These are phyloP conservation scores for Garcia nutans DNA, from an alignment of 345 rosid species.

Conservation along the genomic window DNA sequence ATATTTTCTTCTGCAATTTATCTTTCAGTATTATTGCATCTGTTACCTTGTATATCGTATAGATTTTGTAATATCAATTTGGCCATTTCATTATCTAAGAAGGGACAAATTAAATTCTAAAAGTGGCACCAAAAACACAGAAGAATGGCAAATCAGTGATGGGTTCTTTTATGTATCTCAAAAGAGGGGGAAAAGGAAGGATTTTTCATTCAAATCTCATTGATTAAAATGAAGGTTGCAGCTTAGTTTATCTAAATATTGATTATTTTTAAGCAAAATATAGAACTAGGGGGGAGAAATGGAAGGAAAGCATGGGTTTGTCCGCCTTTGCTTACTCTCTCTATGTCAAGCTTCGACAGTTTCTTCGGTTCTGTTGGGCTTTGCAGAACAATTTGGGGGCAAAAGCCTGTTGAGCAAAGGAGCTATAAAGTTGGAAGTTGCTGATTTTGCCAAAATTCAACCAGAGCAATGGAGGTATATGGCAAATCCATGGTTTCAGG, in stretches of 20 bases:
- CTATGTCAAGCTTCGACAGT: constrained; percentile 11
- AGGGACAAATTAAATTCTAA: background rate
- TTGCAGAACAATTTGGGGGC: constrained; percentile 28
- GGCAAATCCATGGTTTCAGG: constrained; percentile 62
- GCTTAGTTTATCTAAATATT: background rate
- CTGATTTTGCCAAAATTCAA: constrained; percentile 15
- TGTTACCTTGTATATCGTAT: background rate
- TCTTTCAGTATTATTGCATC: background rate
- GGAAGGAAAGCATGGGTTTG: too few species aligned
- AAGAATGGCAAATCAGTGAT: background rate
- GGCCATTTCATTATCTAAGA: background rate
- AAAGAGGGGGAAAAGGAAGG: background rate
- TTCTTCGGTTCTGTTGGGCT: constrained; percentile 26
- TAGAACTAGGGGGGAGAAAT: background rate
- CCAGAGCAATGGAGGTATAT: constrained; percentile 70
- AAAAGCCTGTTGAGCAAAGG: background rate
- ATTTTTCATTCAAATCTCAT: background rate
- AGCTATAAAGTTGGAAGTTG: background rate
- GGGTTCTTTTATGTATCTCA: background rate
- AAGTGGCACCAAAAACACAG: too few species aligned
- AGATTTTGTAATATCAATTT: background rate
- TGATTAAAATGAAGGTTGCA: too few species aligned
- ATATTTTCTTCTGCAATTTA: background rate
- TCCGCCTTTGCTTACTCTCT: background rate
- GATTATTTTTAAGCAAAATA: background rate